These are phyloP conservation scores for Bromus sterilis DNA, from an alignment of 176 grass and related monocot species.

Conservation along the genomic window DNA sequence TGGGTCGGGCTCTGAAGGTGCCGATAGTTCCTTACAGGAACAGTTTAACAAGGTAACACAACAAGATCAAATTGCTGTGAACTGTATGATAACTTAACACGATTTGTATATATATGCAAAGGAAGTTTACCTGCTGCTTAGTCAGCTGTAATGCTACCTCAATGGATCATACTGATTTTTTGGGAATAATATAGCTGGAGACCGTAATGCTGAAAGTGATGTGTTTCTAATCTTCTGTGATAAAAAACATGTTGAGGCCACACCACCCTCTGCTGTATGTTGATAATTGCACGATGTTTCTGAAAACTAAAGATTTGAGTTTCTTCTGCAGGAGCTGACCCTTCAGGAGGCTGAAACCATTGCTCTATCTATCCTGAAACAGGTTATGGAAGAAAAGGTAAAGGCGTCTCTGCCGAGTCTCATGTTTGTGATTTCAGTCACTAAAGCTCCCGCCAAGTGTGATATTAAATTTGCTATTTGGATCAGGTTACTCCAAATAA, in stretches of 20 bases:
- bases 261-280: not conserved
- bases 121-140: not conserved
- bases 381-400: constrained; percentile 98
- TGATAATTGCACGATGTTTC: not conserved
- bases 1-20: constrained; percentile 91
- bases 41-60: constrained; percentile 95
- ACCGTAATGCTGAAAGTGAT: not conserved
- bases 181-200: not conserved
- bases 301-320: not conserved
- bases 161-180: not conserved
- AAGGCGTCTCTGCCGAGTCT: not conserved
- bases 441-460: not conserved
- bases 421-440: not conserved
- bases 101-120: not conserved
- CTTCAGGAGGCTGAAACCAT: constrained; percentile 78
- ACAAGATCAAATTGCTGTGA: too few species aligned
- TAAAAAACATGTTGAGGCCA: not conserved
- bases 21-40: constrained; percentile 92
- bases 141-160: not conserved
- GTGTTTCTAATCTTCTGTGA: not conserved
- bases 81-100: too few species aligned
- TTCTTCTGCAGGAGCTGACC: constrained; percentile 55
- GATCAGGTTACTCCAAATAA: constrained; percentile 75
- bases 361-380: constrained; percentile 84
- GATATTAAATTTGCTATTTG: not conserved